phyloP scores from a whole-genome alignment of 495 filamentous ascomycete species.

The Penicillium flavigenum region DNA sequence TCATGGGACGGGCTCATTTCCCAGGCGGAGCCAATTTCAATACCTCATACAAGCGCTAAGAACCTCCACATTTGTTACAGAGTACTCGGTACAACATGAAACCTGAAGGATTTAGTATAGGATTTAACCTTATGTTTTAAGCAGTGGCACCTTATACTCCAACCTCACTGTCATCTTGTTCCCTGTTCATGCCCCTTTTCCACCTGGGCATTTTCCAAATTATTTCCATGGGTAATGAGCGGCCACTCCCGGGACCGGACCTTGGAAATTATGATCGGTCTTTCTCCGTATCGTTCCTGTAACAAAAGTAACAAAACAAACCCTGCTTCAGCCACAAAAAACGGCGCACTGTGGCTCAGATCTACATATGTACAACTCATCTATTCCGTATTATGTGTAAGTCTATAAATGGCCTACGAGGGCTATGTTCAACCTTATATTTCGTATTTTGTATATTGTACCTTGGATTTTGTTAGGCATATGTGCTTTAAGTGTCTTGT shows the following conservation, averaged over 20 bases:
- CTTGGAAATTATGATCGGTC: neutral
- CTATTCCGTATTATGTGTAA: no score
- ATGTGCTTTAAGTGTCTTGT: neutral
- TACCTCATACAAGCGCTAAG: neutral
- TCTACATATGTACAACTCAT: neutral
- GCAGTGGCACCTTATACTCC: neutral
- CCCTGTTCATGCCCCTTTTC: neutral
- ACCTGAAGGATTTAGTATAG: neutral
- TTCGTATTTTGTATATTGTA: neutral
- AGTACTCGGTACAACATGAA: neutral
- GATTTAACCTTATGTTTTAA: neutral
- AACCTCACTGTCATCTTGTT: neutral
- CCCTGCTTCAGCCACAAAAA: neutral
- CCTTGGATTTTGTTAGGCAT: neutral
- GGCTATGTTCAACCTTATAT: neutral
- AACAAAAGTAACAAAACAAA: neutral
- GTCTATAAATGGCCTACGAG: neutral
- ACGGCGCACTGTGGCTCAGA: neutral
- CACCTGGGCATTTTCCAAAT: neutral
- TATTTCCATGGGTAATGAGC: constrained; percentile 14
- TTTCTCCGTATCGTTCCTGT: neutral
- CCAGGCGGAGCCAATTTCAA: constrained; percentile 4
- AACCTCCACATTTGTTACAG: neutral
- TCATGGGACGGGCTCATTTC: constrained; percentile 7
- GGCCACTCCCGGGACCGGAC: constrained; percentile 17